Base-by-base conservation (phyloP, 225 moss, liverwort and hornwort species). In the Pleurozium schreberi region DNA sequence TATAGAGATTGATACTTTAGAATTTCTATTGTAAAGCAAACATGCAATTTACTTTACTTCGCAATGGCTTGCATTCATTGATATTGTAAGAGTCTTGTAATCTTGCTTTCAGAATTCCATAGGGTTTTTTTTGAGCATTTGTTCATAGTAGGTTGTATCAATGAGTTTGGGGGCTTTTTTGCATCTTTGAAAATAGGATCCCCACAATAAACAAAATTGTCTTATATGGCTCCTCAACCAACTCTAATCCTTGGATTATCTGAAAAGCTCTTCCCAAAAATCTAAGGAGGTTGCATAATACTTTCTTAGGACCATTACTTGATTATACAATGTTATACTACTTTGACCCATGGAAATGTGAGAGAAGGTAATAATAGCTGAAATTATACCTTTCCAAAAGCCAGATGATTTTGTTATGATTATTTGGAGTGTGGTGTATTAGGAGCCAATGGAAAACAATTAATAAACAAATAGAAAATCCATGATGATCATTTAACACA, bases 281-380 rank as follows among this genome's bases (percentile, higher is more conserved):
- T 70, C 1, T 42, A 15, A 3, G 3, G 70, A 43, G 9, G n/a
- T n/a, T n/a, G 43, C 25, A 28, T 26, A 8, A 70, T 42, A 42
- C 3, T 8, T 42, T 70, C 14, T 5, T 0, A 42, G 0, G 8
- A 3, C 1, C 26, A 70, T 70, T 42, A 8, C 5, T 0, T 42
- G 0, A 3, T 42, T 70, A 43, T 43, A 5, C 3, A 16, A 27
- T 69, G 10, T 9, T 43, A 43, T 71, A 2, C 2, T 31, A 18
- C 10, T 28, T 47, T 47, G 18, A 31, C 3, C 18, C 18, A 0
- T 11, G 1, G 6, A 47, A 17, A 30, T 73, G 18, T 10, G 6
- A 73, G 10, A 30, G 18, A 30, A 45, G 45, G 31, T 73, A 30
- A 45, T 47, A 47, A 2, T 18, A 17, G 6, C 0, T 73, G 3